phyloP scores from a whole-genome alignment of 192 early-diverging fungal genomes.

The Gigaspora rosea region DNA sequence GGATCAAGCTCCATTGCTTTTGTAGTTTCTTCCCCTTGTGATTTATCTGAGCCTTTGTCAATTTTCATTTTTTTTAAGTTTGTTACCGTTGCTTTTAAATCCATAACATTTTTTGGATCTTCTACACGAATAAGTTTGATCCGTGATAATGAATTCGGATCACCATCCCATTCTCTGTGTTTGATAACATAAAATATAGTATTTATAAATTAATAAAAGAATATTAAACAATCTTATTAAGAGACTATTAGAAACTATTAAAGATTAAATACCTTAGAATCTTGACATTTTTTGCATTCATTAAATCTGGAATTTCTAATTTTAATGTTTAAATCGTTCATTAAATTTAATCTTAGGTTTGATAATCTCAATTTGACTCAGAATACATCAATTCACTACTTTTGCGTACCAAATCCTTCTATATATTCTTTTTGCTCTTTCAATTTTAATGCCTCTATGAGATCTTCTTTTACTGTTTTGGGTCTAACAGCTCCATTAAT shows the following conservation, averaged over 20 bases:
- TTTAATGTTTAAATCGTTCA: neutral
- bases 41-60: too few species aligned
- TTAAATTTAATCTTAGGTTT: neutral
- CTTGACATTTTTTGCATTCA: constrained; percentile 54
- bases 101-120: constrained; percentile 20
- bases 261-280: constrained; percentile 30
- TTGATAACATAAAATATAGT: neutral
- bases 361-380: neutral
- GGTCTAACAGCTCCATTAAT: constrained; percentile 36
- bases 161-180: constrained; percentile 58
- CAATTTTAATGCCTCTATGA: constrained; percentile 44
- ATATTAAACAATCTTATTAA: neutral
- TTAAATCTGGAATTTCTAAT: constrained; percentile 58
- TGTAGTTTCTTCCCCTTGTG: too few species aligned
- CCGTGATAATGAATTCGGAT: constrained; percentile 49
- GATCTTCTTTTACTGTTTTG: constrained; percentile 47
- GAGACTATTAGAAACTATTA: neutral
- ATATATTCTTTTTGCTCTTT: constrained; percentile 54
- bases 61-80: too few species aligned
- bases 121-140: constrained; percentile 49
- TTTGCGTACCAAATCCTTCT: constrained; percentile 53
- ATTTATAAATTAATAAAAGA: neutral
- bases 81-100: too few species aligned
- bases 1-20: too few species aligned
- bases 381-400: neutral